Evolutionary conservation across 441 rosid species (phyloP), one percentile per base, ranked within the genome.

Genomic region (Croton setiger): DNA sequence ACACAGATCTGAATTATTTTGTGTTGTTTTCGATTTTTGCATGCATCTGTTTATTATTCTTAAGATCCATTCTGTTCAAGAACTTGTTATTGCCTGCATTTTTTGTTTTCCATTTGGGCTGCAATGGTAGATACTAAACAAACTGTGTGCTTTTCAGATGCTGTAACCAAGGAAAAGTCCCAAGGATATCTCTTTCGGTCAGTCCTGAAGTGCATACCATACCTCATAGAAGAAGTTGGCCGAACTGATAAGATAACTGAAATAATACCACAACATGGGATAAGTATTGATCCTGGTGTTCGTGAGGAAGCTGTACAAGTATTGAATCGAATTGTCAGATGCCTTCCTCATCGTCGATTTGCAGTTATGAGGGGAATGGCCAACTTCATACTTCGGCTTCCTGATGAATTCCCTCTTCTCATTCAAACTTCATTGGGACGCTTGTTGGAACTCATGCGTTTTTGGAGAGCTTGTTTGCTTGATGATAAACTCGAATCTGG

Each of bases 331-430:
- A 86, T 93, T 79, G 96, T 96, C 64, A 87, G 91, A 73, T 85
- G 79, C 81, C 95, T 93, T 80, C 96, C 97, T 36, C 97, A 86
- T 77, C 97, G 99, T 55, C 93, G 99, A 67, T 89, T 91, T 84
- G 93, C 98, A 71, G 99, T 93, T 69, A 96, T 96, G 91, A 91
- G 86, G 82, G 99, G 98, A 75, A 96, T 96, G 99, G 97, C 97
- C 66, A 96, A 91, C 84, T 96, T 96, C 80, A 80, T 89, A 71
- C 83, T 93, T 67, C 83, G 87, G 72, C 96, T 96, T 79, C 97
- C 98, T 74, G 99, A 96, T 79, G 99, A 96, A 74, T 96, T 87
- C 72, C 99, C 98, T 73, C 99, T 96, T 73, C 97, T 96, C 74
- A 93, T 93, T 81, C 97, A 92, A 84, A 93, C 97, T 39, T 93